Evolutionary conservation across 2,329 filamentous ascomycete species (phyloP), one percentile per base, ranked within the genome.

Genomic region (Fusarium papillatum): DNA sequence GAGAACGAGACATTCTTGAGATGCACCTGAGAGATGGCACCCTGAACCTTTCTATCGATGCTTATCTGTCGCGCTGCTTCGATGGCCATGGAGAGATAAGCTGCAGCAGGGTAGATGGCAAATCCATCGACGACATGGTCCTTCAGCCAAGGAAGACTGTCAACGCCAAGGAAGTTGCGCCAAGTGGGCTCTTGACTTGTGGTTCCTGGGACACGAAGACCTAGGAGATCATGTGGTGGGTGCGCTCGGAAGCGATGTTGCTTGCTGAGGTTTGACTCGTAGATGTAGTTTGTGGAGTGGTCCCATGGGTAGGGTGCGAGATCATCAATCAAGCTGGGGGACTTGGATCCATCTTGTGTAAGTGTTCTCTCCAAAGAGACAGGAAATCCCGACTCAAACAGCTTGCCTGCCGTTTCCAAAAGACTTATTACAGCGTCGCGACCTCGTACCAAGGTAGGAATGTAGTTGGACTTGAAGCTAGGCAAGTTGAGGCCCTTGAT

Each of bases 61-160:
- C 63, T 72, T 9, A 71, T 71, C 66, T 73, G 71, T 1, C 66
- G 69, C 8, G 48, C 70, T 16, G 72, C 80, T 64, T 81, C 79
- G 16, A 70, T 75, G 2, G 71, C 75, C 79, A 86, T 81, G 19
- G 82, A 82, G 2, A 83, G 77, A 36, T 82, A 81, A 14, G 83
- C 86, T 4, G 83, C 81, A 26, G 81, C 83, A 65, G 86, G 83
- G 62, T 85, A 86, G 70, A 88, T 83, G 60, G 84, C 82, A 55
- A 87, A 82, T 69, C 82, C 85, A 66, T 85, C 82, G 78, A 87
- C 84, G 24, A 79, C 71, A 79, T 88, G 87, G 68, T 87, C 85
- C 24, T 85, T 80, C 3, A 86, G 80, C 64, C 88, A 88, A 19
- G 88, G 82, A 8, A 64, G 60, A 34, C 76, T 64, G 14, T 76